Evolutionary conservation across 2,329 filamentous ascomycete species (phyloP), one percentile per base, ranked within the genome.

Genomic region (Neodidymelliopsis sp.): DNA sequence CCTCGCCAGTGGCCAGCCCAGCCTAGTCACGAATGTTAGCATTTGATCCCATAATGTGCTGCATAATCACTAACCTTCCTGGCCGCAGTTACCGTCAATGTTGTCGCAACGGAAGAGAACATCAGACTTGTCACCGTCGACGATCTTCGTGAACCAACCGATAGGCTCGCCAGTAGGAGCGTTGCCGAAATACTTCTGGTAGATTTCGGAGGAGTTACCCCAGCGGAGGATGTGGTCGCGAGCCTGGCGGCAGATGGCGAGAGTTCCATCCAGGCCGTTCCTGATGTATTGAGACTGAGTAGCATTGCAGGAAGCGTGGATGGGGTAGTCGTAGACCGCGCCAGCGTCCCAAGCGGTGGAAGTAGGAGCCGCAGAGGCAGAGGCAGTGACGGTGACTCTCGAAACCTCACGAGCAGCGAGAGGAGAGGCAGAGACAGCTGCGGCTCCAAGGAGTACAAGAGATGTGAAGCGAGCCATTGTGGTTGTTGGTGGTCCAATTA

Each of bases 1-100:
- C 86, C 86, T 44, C 87, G 82, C 82, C 82, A 87, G 75, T 89
- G 86, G 24, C 86, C 86, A 34, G 77, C 86, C 80, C 81, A 89
- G 40, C 75, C 84, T 87, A 24, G 4, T 9, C 7, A 40, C 53
- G 24, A 47, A 40, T 38, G 15, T 43, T 11, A 8, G 18, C 4
- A 13, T 8, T 11, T 15, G 10, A n/a, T n/a, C n/a, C n/a, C n/a
- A n/a, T n/a, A n/a, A n/a, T n/a, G n/a, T n/a, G n/a, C n/a, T n/a
- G n/a, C n/a, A n/a, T n/a, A n/a, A n/a, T n/a, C n/a, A 41, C 56
- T 41, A 59, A 72, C 70, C 66, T 16, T 61, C 50, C 25, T 69
- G 62, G 4, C 35, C 54, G 49, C 86, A 89, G 73, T 89, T 89
- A 15, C 77, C 73, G 58, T 89, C 87, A 0, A 83, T 79, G 56